These are phyloP conservation scores for Alternaria ventricosa DNA, from an alignment of 2,329 filamentous ascomycete genomes.

Conservation along the genomic window DNA sequence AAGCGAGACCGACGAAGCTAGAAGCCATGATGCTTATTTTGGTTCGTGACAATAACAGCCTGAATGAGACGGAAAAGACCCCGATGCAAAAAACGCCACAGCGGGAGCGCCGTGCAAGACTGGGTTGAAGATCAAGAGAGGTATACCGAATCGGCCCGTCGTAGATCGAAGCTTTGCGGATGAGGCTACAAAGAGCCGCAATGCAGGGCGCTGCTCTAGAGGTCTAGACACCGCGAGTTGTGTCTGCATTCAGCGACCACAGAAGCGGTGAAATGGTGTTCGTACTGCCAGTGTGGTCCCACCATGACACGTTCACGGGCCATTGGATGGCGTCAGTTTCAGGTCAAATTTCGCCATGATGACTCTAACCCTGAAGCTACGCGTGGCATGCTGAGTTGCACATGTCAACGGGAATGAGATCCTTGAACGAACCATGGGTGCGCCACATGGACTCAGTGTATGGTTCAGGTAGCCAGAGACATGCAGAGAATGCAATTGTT, in stretches of 20 bases:
- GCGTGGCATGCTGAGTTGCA: constrained; percentile 21
- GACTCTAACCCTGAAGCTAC: constrained; percentile 16
- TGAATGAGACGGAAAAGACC: background rate
- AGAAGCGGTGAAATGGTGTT: constrained; percentile 21
- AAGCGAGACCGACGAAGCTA: background rate
- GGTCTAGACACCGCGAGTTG: constrained; percentile 1
- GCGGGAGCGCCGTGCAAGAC: constrained; percentile 1
- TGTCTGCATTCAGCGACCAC: background rate
- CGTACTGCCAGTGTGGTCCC: constrained; percentile 14
- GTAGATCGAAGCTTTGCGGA: background rate
- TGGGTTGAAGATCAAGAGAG: background rate
- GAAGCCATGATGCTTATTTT: constrained; percentile 2
- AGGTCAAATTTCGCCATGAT: constrained; percentile 22
- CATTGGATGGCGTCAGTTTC: constrained; percentile 21
- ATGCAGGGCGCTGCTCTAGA: constrained; percentile 11
- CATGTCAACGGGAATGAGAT: constrained; percentile 6
- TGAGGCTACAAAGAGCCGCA: constrained; percentile 12
- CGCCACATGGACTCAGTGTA: background rate
- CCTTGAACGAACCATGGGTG: constrained; percentile 5
- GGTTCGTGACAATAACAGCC: background rate
- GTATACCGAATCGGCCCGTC: constrained; percentile 9
- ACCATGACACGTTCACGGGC: constrained; percentile 20
- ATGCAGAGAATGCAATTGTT: constrained; percentile 28
- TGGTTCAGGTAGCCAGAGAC: background rate
- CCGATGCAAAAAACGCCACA: constrained; percentile 1